Conservation (phyloP, 2,329 filamentous ascomycete species). For the Teratosphaeria epicoccoides region DNA sequence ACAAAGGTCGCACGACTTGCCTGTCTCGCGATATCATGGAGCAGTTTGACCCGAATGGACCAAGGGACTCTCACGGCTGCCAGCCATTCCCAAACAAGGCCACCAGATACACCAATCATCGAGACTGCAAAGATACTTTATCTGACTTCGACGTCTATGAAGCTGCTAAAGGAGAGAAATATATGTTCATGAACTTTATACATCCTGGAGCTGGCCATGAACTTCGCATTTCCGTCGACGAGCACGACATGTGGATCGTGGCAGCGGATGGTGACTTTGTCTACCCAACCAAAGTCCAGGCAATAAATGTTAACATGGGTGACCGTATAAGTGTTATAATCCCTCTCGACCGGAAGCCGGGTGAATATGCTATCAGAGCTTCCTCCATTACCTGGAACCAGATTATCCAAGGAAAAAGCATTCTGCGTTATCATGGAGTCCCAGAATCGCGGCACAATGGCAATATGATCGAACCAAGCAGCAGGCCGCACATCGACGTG, state of each 20-base stretch:
- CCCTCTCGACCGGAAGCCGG: not conserved
- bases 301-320: not conserved
- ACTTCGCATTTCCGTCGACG: not conserved
- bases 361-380: not conserved
- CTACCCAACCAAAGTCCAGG: not conserved
- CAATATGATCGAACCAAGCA: not conserved
- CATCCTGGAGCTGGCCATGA: not conserved
- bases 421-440: not conserved
- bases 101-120: not conserved
- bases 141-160: not conserved
- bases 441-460: not conserved
- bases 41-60: not conserved
- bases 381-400: not conserved
- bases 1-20: not conserved
- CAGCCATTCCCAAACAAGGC: not conserved
- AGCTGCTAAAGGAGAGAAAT: not conserved
- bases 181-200: not conserved
- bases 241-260: not conserved
- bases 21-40: not conserved
- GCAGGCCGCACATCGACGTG: not conserved
- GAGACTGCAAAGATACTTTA: not conserved
- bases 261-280: not conserved
- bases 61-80: not conserved
- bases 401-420: not conserved
- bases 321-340: not conserved